Base-by-base conservation (phyloP, 768 basidiomycete species). In the Tricholoma sp. region DNA sequence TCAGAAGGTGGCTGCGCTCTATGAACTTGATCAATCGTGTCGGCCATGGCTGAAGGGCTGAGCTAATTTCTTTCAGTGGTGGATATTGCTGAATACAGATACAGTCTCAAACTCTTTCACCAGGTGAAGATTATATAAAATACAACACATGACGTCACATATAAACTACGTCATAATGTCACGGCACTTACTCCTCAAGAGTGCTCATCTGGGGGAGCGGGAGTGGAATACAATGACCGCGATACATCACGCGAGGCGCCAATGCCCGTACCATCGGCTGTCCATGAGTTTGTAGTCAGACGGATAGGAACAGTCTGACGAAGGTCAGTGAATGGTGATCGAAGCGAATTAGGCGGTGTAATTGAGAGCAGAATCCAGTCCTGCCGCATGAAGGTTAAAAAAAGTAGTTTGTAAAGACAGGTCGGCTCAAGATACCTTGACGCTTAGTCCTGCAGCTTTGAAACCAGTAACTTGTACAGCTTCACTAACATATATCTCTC, bases 301-400 rank as follows among this genome's bases (percentile, higher is more conserved):
- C 80, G 80, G 17, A 90, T 70, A 5, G 86, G 86, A n/a, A 89
- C 72, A 15, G 80, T 75, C 53, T 78, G 75, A 9, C 88, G 80
- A 42, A 88, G 68, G 45, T 87, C 85, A 44, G 65, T 68, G 66
- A 89, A 87, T 0, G 80, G 74, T 1, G 80, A 74, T 61, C 80
- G 82, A 15, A 66, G 62, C 15, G 76, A 75, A 55, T 89, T 84
- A 10, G 77, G 75, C 3, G 89, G 85, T 0, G 71, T 74, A 67
- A 86, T 74, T 1, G 82, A 79, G 18, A 90, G 68, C 15, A 89
- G 73, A 51, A 90, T 68, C 65, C 74, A 87, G 61, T 90, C 88
- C 88, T 89, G 55, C 20, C n/a, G 24, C 20, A 18, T 37, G 61
- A 34, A 17, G 52, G 51, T 9, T 24, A 24, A 50, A 4, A n/a